These are phyloP conservation scores for Geotrichum siamense DNA, from an alignment of 1,139 yeast species.

Conservation along the genomic window DNA sequence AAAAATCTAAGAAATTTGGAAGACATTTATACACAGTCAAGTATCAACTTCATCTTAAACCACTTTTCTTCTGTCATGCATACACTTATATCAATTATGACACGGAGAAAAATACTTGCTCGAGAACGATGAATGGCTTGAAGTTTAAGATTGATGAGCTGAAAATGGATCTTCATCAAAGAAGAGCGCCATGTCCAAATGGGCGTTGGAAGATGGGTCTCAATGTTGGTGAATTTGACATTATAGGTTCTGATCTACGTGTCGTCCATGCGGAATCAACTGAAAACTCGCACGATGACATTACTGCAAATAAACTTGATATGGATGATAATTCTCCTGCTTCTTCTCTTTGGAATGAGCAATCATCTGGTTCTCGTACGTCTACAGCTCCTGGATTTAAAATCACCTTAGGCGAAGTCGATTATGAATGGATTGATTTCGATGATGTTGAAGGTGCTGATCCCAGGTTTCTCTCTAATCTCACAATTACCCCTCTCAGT, in stretches of 20 bases:
- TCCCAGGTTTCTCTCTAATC: slow-evolving; percentile 38
- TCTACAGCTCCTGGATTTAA: slow-evolving; percentile 23
- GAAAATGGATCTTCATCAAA: slow-evolving; percentile 73
- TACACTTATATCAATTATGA: slow-evolving; percentile 49
- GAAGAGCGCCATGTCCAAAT: slow-evolving; percentile 51
- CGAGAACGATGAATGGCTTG: slow-evolving; percentile 64
- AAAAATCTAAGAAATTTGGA: slow-evolving; percentile 56
- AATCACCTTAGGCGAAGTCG: slow-evolving; percentile 41
- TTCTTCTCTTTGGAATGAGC: slow-evolving; percentile 18
- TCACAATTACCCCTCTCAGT: slow-evolving; percentile 57
- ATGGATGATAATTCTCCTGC: slow-evolving; percentile 21
- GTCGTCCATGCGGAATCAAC: slow-evolving; percentile 60
- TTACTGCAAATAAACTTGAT: slow-evolving; percentile 37
- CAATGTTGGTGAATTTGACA: slow-evolving; percentile 69
- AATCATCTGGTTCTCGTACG: slow-evolving; percentile 18
- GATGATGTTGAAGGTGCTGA: slow-evolving; percentile 50
- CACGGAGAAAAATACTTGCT: slow-evolving; percentile 40
- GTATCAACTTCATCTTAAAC: slow-evolving; percentile 66
- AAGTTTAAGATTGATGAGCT: slow-evolving; percentile 65
- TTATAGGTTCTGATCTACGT: slow-evolving; percentile 64
- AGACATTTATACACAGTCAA: slow-evolving; percentile 72
- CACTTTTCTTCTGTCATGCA: slow-evolving; percentile 66
- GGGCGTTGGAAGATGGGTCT: slow-evolving; percentile 60
- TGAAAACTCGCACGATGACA: slow-evolving; percentile 46
- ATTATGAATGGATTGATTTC: slow-evolving; percentile 66